Conservation (phyloP, 179 eudicot species). For the Spergularia azorica region DNA sequence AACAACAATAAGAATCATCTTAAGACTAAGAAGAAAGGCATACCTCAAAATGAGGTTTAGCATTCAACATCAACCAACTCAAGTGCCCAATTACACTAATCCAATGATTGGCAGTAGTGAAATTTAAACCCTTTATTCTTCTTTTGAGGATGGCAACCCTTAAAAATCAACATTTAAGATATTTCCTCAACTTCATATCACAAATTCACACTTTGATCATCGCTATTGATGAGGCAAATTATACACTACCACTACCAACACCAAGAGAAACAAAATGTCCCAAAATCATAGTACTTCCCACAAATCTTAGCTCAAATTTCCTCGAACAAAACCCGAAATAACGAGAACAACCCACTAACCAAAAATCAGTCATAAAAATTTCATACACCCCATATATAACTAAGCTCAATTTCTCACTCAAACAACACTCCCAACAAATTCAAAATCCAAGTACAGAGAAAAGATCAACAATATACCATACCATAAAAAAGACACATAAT, state of each 20-base stretch:
- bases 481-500: conserved; percentile 9
- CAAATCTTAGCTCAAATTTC: not conserved
- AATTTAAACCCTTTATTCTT: not conserved
- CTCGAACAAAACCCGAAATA: not conserved
- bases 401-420: conserved; percentile 7
- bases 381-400: not conserved
- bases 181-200: not conserved
- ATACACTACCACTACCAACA: not conserved
- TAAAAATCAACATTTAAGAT: not conserved
- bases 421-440: not conserved
- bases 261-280: not conserved
- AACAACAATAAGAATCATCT: not conserved
- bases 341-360: not conserved
- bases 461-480: conserved; percentile 9
- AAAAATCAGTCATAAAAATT: conserved; percentile 6
- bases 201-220: not conserved
- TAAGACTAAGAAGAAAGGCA: not conserved
- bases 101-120: not conserved
- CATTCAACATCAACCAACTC: conserved; percentile 16
- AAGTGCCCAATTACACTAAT: not conserved
- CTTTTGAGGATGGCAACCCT: not conserved
- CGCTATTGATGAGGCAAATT: conserved; percentile 9
- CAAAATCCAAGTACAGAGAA: conserved; percentile 6
- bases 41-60: not conserved
- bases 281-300: not conserved